Evolutionary conservation across 208 protist species (phyloP).

Genomic region (Wallacemonas rigidus): DNA sequence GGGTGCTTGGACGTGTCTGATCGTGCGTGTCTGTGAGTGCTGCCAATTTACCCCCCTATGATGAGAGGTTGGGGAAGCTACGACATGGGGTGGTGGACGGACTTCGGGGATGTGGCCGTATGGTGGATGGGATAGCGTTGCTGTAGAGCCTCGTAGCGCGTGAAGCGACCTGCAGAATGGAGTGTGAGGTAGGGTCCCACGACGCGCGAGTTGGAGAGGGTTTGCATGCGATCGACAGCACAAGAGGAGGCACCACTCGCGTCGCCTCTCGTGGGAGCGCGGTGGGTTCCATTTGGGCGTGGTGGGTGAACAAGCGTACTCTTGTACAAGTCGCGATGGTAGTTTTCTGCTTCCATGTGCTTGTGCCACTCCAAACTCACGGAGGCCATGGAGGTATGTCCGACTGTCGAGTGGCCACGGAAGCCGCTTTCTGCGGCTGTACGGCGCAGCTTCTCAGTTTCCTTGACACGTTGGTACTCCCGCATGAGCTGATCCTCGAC

Average conservation of each 20-base stretch:
- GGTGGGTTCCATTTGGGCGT: too few relatives aligned
- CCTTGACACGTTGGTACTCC: constrained; percentile 29
- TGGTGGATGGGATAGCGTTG: constrained; percentile 31
- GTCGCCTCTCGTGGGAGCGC: too few relatives aligned
- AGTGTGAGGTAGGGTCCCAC: constrained; percentile 47
- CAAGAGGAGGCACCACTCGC: neutral
- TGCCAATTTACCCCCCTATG: too few relatives aligned
- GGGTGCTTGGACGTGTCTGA: too few relatives aligned
- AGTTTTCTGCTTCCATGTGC: constrained; percentile 3
- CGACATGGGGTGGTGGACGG: neutral
- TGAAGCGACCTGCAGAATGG: constrained; percentile 30
- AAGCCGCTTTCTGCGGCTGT: constrained; percentile 6
- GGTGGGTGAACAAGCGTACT: neutral
- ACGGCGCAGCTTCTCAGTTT: neutral
- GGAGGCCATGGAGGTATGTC: neutral
- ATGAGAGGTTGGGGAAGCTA: too few relatives aligned
- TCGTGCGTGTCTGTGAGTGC: too few relatives aligned
- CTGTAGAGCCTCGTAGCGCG: constrained; percentile 42
- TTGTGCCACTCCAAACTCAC: neutral
- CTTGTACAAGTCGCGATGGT: constrained; percentile 12
- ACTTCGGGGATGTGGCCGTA: constrained; percentile 6
- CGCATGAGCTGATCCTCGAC: constrained; percentile 26
- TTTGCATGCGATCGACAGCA: constrained; percentile 5
- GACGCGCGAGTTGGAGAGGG: constrained; percentile 18
- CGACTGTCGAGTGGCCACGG: neutral